Evolutionary conservation across 371 early-diverging fungal genomes (phyloP).

Genomic region (Cokeromyces recurvatus): DNA sequence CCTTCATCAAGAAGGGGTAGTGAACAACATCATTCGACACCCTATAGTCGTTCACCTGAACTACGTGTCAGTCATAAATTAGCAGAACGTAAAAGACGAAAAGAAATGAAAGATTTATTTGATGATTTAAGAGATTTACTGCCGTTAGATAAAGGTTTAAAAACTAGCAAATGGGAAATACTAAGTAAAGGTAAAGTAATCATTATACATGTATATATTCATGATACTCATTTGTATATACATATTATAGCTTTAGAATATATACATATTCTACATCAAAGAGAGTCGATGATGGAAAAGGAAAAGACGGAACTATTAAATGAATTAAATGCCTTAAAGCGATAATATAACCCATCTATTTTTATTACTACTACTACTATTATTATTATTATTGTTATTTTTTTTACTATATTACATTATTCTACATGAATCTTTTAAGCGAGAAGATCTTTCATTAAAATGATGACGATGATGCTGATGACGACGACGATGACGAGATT

Average conservation of each 20-base stretch:
- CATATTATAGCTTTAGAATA: constrained; percentile 11
- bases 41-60: constrained; percentile 57
- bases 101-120: constrained; percentile 77
- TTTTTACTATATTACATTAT: no score
- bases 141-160: constrained; percentile 60
- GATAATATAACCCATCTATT: constrained; percentile 1
- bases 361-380: no score
- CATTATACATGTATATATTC: not conserved
- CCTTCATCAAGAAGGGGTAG: not conserved
- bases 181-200: constrained; percentile 57
- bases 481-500: not conserved
- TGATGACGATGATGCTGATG: constrained; percentile 4
- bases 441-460: no score
- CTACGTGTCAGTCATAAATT: constrained; percentile 65
- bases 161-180: constrained; percentile 77
- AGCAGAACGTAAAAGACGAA: constrained; percentile 73
- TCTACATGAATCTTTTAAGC: constrained; percentile 1
- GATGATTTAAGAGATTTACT: constrained; percentile 65
- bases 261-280: constrained; percentile 7
- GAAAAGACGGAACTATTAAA: constrained; percentile 10
- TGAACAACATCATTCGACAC: constrained; percentile 13
- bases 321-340: constrained; percentile 7
- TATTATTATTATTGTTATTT: no score
- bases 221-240: not conserved
- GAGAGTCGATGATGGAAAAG: constrained; percentile 9